phyloP scores from a whole-genome alignment of 768 basidiomycete genomes.

The Xerocomellus amylosporus region DNA sequence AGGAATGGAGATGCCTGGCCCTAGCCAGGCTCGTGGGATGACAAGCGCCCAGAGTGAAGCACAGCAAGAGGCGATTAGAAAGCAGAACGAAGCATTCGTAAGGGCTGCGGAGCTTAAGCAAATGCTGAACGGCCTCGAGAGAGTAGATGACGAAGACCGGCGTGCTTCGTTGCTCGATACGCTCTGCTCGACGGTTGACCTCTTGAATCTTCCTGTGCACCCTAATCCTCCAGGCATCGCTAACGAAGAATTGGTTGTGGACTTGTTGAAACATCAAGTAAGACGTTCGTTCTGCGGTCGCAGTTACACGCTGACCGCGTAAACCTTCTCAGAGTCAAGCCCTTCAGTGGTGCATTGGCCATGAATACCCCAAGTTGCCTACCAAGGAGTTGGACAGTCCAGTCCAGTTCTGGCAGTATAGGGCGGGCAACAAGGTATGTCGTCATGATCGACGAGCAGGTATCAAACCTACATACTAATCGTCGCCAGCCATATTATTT shows the following conservation, averaged over 20 bases:
- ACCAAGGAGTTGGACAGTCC: constrained; percentile 62
- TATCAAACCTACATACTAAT: neutral
- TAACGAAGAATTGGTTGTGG: constrained; percentile 63
- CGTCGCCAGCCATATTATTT: constrained; percentile 55
- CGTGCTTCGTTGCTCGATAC: constrained; percentile 69
- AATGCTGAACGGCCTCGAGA: constrained; percentile 66
- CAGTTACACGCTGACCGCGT: neutral
- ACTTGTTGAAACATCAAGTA: constrained; percentile 84
- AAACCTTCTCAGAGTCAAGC: constrained; percentile 61
- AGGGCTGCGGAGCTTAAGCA: constrained; percentile 67
- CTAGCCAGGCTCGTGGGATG: constrained; percentile 17
- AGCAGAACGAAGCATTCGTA: constrained; percentile 42
- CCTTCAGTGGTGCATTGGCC: constrained; percentile 79
- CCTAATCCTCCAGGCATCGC: constrained; percentile 67
- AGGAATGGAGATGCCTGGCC: constrained; percentile 14
- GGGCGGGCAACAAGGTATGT: constrained; percentile 50
- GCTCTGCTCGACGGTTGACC: constrained; percentile 64
- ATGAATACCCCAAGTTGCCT: constrained; percentile 77
- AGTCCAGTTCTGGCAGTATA: constrained; percentile 88
- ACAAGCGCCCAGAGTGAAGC: constrained; percentile 28
- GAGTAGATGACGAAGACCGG: constrained; percentile 73
- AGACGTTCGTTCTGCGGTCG: neutral
- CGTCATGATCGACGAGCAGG: neutral
- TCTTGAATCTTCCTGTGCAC: constrained; percentile 67
- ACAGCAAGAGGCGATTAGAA: constrained; percentile 34